A percentile compares a stretch with the other conserved stretches of the same genome.
These are phyloP conservation scores for Chaetomium cochliodes DNA, from an alignment of 495 filamentous ascomycete genomes.

Conservation along the genomic window DNA sequence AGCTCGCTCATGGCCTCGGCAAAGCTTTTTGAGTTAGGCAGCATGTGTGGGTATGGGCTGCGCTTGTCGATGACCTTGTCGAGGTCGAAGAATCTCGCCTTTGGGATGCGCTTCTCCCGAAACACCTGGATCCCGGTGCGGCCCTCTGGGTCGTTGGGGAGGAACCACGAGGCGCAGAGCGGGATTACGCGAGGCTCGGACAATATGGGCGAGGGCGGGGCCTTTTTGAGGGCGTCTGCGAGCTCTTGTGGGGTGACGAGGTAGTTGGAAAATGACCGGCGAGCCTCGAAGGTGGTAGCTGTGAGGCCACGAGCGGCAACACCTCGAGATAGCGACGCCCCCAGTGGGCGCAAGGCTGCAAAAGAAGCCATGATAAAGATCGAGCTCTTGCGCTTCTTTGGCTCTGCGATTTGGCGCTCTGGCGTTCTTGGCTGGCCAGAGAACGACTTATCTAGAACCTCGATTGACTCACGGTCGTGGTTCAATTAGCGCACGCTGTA, in stretches of 20 bases:
- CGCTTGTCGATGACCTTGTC: constrained; percentile 83
- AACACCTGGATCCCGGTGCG: constrained; percentile 78
- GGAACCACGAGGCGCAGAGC: constrained; percentile 90
- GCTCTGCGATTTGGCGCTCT: no score
- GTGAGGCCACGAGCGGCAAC: constrained; percentile 24
- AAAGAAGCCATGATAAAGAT: constrained; percentile 38
- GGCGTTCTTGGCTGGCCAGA: no score
- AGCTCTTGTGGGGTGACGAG: constrained; percentile 84
- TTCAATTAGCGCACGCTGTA: constrained; percentile 1
- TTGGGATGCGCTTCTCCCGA: constrained; percentile 72
- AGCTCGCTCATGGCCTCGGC: constrained; percentile 82
- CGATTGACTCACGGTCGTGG: not conserved
- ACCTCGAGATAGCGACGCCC: constrained; percentile 37
- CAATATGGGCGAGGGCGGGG: constrained; percentile 68
- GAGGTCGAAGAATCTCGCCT: constrained; percentile 93
- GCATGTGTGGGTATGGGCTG: constrained; percentile 95
- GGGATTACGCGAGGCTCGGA: constrained; percentile 79
- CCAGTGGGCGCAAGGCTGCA: constrained; percentile 38
- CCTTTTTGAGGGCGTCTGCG: constrained; percentile 71
- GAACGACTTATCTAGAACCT: not conserved
- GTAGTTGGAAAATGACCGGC: constrained; percentile 67
- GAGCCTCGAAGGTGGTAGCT: constrained; percentile 10
- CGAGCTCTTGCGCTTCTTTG: not conserved
- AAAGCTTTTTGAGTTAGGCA: constrained; percentile 76
- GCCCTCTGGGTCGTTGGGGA: constrained; percentile 74